Conservation (phyloP, 169 alveolate genomes). For the Eimeria necatrix region DNA sequence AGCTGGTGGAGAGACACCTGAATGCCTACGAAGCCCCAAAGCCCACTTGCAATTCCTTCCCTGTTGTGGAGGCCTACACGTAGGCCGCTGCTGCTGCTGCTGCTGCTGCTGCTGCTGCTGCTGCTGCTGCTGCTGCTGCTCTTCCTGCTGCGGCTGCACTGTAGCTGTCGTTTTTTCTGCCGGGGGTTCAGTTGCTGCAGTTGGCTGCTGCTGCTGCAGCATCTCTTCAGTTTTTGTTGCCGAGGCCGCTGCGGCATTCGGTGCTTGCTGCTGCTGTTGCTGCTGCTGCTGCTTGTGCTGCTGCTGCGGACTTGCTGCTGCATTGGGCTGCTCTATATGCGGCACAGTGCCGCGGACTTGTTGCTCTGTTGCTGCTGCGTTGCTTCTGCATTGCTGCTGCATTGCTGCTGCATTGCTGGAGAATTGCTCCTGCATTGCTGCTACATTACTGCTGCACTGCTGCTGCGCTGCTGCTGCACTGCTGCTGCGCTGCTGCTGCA, state of each 20-base stretch:
- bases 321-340: too few species aligned
- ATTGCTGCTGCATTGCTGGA: too few species aligned
- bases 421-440: too few species aligned
- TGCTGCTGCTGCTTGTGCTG: not conserved
- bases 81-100: not conserved
- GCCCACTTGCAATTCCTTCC: not conserved
- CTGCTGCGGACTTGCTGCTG: not conserved
- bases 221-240: not conserved
- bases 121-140: not conserved
- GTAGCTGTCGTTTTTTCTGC: not conserved
- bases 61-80: not conserved
- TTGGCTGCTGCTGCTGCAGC: not conserved
- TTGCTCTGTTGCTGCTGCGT: too few species aligned
- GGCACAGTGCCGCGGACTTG: too few species aligned
- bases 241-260: not conserved
- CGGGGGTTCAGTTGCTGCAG: not conserved
- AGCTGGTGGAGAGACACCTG: not conserved
- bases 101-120: slow-evolving; percentile 20
- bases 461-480: too few species aligned
- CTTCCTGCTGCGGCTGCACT: not conserved
- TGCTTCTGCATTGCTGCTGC: too few species aligned
- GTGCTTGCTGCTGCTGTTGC: not conserved
- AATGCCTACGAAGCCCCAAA: not conserved
- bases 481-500: too few species aligned
- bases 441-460: too few species aligned